Evolutionary conservation across 441 rosid species (phyloP).

Genomic region (Croton laevigatus): DNA sequence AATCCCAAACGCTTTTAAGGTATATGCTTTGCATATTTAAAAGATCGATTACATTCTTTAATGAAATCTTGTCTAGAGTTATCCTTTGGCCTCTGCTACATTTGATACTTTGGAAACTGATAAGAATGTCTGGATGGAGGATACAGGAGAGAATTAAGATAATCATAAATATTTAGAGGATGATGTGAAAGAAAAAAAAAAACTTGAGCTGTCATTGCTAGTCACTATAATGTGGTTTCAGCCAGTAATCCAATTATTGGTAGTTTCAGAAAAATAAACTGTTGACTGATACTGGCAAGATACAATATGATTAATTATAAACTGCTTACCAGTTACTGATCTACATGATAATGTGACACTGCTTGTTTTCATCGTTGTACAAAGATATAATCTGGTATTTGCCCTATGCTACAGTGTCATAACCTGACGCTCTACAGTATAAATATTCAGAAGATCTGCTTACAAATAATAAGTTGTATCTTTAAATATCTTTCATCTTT

Average conservation of each 20-base stretch:
- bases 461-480: background rate
- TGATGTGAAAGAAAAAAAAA: background rate
- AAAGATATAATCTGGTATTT: background rate
- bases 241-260: background rate
- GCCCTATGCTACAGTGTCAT: background rate
- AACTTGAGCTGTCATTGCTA: background rate
- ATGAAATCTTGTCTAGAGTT: background rate
- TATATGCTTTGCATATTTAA: conserved; percentile 23
- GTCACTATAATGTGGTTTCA: background rate
- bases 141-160: too few relatives aligned
- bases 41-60: background rate
- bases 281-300: background rate
- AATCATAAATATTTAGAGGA: background rate
- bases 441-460: background rate
- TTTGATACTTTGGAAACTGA: background rate
- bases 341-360: background rate
- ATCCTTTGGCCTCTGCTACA: background rate
- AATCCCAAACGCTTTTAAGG: conserved; percentile 89
- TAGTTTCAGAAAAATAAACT: background rate
- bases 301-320: background rate
- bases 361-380: background rate
- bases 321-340: background rate
- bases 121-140: conserved; percentile 2
- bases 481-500: conserved; percentile 12
- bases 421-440: too few relatives aligned